These are phyloP conservation scores for Triticum aestivum DNA, from an alignment of 176 grass and related monocot genomes.

Conservation along the genomic window DNA sequence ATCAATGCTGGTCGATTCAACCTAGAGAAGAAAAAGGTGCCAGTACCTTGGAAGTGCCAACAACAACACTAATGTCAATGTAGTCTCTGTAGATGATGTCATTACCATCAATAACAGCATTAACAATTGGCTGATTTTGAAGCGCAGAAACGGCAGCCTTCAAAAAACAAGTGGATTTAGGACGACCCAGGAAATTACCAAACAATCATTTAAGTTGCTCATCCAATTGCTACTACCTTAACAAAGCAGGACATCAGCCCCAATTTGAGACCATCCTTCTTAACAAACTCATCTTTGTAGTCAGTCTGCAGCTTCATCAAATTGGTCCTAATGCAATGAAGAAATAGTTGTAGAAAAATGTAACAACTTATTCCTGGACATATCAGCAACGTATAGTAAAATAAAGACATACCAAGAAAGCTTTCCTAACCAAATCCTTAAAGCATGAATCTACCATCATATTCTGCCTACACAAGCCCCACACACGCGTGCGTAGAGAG, in stretches of 20 bases:
- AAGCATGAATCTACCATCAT: too few species aligned
- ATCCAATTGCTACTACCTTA: conserved; percentile 48
- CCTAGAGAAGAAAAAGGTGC: conserved; percentile 9
- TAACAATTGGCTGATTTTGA: conserved; percentile 73
- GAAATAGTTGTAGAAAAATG: neutral
- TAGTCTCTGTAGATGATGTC: conserved; percentile 83
- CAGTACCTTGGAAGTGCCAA: conserved; percentile 73
- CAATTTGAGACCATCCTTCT: conserved; percentile 82
- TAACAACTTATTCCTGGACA: neutral
- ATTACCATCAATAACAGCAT: conserved; percentile 81
- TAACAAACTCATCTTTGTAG: conserved; percentile 71
- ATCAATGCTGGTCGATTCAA: neutral
- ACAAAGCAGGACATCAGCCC: conserved; percentile 87
- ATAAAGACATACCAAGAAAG: neutral
- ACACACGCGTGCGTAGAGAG: too few species aligned
- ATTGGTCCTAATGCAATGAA: conserved; percentile 59
- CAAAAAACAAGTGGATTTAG: conserved; percentile 37
- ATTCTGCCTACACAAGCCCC: too few species aligned
- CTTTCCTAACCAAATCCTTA: too few species aligned
- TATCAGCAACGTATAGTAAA: neutral
- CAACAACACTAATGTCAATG: conserved; percentile 70
- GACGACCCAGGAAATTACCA: conserved; percentile 1
- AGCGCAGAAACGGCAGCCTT: conserved; percentile 73
- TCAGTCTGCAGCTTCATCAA: conserved; percentile 83
- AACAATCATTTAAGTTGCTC: neutral